Evolutionary conservation across 352 stramenopile genomes (phyloP), one percentile per base, ranked within the genome.

Genomic region (Pythium utonaiense): DNA sequence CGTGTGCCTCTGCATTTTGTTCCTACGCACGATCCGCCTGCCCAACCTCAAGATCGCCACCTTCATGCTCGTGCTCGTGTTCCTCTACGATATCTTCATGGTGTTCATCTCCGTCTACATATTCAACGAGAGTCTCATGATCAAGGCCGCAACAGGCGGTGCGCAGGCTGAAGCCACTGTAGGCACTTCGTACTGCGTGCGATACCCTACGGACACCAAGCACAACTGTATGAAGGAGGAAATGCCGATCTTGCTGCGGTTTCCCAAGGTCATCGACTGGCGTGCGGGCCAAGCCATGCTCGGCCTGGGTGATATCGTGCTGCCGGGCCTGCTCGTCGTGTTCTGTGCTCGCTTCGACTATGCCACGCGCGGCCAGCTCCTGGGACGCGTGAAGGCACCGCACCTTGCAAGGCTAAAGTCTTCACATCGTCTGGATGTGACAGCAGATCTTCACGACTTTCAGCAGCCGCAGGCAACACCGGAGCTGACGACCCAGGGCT

Each of bases 81-180:
- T 98, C 74, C 82, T 95, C 62, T 98, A 98, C 71, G 93, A 98
- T 70, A 89, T 98, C 40, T 98, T 98, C 69, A 98, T 98, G 82
- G 91, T 98, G 19, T 98, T 98, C 73, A 69, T 98, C 31, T 97
- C 90, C 38, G 93, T 91, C 6, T 86, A 88, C 53, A 86, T 98
- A 31, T 96, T 97, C 60, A 58, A 82, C n/a, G 71, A 93, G 58
- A 95, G 74, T 55, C 86, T 98, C 61, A 98, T 98, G 93, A 95
- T 98, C 64, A 97, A 95, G 69, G 93, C 96, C 13, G 95, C 93
- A 10, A 98, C 89, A 14, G 89, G 78, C 61, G 93, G 91, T 12
- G 76, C 67, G 13, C 78, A 90, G 58, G 73, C 67, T 50, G 65
- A 64, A 54, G 38, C 72, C 33, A 75, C 74, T 1, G 71, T 75